A percentile compares a stretch with the other conserved stretches of the same genome.
Conservation (phyloP, 768 basidiomycete species). For the Daedalea quercina region DNA sequence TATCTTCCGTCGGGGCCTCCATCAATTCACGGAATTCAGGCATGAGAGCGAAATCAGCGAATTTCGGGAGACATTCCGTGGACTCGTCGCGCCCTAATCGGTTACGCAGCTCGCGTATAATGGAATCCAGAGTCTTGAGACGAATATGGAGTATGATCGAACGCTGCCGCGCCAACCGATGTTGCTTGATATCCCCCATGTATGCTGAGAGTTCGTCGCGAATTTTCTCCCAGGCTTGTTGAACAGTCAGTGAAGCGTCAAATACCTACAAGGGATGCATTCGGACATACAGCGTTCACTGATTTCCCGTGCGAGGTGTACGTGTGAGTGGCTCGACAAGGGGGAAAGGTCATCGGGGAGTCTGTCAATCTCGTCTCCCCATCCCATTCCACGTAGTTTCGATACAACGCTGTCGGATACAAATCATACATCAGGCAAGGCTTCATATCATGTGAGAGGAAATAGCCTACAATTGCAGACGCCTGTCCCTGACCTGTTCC, state of each 20-base stretch:
- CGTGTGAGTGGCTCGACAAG: not conserved
- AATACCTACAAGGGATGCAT: too few species aligned
- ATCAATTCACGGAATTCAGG: not conserved
- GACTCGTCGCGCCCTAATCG: not conserved
- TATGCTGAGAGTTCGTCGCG: not conserved
- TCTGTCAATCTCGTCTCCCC: constrained; percentile 2
- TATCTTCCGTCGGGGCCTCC: not conserved
- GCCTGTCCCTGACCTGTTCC: not conserved
- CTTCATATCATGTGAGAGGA: not conserved
- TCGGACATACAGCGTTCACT: constrained; percentile 5
- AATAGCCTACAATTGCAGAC: not conserved
- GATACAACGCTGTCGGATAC: not conserved
- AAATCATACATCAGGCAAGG: not conserved
- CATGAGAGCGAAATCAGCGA: not conserved
- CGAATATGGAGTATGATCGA: not conserved
- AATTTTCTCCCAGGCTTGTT: constrained; percentile 3
- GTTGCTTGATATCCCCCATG: constrained; percentile 1
- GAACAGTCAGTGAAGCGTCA: too few species aligned
- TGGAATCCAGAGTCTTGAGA: not conserved
- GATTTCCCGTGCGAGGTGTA: constrained; percentile 5
- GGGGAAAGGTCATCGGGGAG: not conserved
- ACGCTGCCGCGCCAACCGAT: not conserved
- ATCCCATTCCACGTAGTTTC: constrained; percentile 2
- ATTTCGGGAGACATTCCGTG: not conserved
- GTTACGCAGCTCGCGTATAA: not conserved